Conservation (phyloP, 805 yeast species). For the Yarrowia deformans region DNA sequence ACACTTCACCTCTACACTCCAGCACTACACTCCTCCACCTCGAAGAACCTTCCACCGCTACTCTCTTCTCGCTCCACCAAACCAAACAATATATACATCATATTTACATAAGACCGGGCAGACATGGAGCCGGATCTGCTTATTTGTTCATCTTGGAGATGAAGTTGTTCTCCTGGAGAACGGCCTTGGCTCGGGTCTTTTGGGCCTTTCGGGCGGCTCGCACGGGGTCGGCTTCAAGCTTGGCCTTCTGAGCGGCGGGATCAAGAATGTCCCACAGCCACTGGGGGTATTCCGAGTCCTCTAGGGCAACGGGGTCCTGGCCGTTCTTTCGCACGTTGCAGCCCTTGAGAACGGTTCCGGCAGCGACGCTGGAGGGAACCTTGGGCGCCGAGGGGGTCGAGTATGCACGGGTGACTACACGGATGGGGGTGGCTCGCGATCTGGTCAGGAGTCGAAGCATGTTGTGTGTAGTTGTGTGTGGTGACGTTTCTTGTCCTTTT, state of each 20-base stretch:
- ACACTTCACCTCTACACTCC: not conserved
- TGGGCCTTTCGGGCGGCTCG: constrained; percentile 73
- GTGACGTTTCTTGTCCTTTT: not conserved
- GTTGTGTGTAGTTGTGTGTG: constrained; percentile 24
- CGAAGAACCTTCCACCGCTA: not conserved
- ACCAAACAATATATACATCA: constrained; percentile 45
- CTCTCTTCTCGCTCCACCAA: not conserved
- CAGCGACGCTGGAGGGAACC: constrained; percentile 55
- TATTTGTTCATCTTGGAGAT: constrained; percentile 59
- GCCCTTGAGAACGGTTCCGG: constrained; percentile 67
- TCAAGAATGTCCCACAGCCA: constrained; percentile 94
- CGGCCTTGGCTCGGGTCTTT: constrained; percentile 69
- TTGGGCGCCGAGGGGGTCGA: constrained; percentile 41
- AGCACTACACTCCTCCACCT: not conserved
- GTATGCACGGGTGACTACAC: constrained; percentile 15
- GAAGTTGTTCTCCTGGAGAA: constrained; percentile 81
- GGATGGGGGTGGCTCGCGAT: constrained; percentile 23
- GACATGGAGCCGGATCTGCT: not conserved
- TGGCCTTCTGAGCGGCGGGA: constrained; percentile 62
- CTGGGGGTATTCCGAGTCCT: constrained; percentile 87
- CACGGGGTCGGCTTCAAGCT: constrained; percentile 66
- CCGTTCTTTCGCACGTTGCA: constrained; percentile 78
- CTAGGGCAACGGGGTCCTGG: constrained; percentile 86
- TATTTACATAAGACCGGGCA: constrained; percentile 8
- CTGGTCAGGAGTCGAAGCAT: constrained; percentile 39